Conservation (phyloP, 2,329 filamentous ascomycete genomes). For the Fusarium pilosicola region DNA sequence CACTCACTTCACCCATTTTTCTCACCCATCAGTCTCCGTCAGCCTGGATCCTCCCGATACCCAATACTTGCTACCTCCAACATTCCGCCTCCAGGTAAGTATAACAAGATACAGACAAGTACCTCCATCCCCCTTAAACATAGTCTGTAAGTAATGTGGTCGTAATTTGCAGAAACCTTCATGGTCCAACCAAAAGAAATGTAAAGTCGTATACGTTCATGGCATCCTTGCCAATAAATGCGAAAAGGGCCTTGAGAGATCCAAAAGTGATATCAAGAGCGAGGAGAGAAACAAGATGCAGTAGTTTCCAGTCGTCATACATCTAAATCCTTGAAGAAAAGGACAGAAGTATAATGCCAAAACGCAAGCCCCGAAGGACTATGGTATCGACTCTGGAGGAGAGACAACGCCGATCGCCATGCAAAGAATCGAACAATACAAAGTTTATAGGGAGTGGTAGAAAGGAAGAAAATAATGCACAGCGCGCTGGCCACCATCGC, state of each 20-base stretch:
- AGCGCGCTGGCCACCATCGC: conserved; percentile 1
- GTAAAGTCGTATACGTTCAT: conserved; percentile 22
- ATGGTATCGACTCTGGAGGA: conserved; percentile 35
- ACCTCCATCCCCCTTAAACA: conserved; percentile 35
- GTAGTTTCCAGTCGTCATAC: background rate
- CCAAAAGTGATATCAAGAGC: conserved; percentile 13
- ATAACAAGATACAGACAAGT: conserved; percentile 12
- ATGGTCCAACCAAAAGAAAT: conserved; percentile 25
- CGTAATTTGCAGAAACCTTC: conserved; percentile 15
- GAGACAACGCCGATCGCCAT: conserved; percentile 54
- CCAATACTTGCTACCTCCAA: conserved; percentile 1
- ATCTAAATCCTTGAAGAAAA: background rate
- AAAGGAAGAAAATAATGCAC: conserved; percentile 24
- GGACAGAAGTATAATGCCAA: conserved; percentile 3
- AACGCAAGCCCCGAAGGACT: conserved; percentile 19
- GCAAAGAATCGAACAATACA: conserved; percentile 45
- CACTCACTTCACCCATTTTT: conserved; percentile 29
- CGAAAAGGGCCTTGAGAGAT: background rate
- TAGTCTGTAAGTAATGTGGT: conserved; percentile 34
- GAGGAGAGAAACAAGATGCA: conserved; percentile 8
- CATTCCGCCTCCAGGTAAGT: conserved; percentile 4
- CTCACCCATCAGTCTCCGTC: conserved; percentile 4
- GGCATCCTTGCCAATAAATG: conserved; percentile 5
- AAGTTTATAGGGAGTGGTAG: conserved; percentile 33
- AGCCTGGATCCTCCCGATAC: conserved; percentile 24